Base-by-base conservation (phyloP, 768 basidiomycete species). In the Leccinum ochraceum region DNA sequence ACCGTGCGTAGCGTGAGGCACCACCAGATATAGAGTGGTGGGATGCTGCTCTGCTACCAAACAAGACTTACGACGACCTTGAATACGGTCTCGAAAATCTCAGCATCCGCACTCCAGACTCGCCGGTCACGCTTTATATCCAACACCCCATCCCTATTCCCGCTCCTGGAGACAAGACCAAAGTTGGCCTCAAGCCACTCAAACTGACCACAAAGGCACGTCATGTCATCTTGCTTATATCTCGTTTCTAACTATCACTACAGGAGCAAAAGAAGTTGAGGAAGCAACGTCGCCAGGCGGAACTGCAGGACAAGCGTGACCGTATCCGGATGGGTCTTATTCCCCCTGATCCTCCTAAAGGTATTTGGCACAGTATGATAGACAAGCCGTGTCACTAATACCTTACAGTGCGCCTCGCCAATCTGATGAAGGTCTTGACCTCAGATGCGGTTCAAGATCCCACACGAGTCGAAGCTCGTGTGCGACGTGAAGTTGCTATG, bases 101-200 rank as follows among this genome's bases (percentile, higher is more conserved):
- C 56, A 87, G 85, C 56, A 90, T 93, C 64, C 81, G 84, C 20
- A 86, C 80, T 14, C 70, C 75, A 6, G 78, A 87, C 66, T 90
- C 91, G 4, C 90, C 92, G 0, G 89, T 98, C 60, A 92, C 90
- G 17, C 82, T 92, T 42, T 95, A 95, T 68, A 86, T 98, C 54
- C 97, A 98, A 72, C 96, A 98, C 71, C 97, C 97, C 13, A 98
- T 99, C 62, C 93, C 93, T 10, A 95, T 99, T 59, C 94, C 94
- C 52, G 91, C 90, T 3, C 93, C 93, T 11, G 86, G 85, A 20
- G 95, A 96, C 63, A 94, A 94, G 78, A 88, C 85, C 71, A 86
- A 89, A 70, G 80, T 82, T 5, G 81, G 80, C n/a, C 71, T 91
- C 57, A 93, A 95, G 70, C 90, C 94, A 2, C 75, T 98, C 65